Conservation (phyloP, 768 basidiomycete genomes). For the Tricholomella constricta region DNA sequence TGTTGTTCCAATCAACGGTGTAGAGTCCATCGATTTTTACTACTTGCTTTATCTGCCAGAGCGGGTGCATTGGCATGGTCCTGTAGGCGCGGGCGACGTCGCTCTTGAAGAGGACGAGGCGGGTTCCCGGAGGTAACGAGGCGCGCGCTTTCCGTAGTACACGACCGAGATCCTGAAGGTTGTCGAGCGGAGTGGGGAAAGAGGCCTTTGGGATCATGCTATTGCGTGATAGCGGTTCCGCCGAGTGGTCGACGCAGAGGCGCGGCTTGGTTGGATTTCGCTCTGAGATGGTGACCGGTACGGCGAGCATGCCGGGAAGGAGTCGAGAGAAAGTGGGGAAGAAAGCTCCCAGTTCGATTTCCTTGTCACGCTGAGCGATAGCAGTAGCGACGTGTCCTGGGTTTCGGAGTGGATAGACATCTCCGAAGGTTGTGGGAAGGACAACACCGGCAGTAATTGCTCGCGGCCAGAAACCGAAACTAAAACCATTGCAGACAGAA, state of each 20-base stretch:
- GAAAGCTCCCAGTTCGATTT: neutral
- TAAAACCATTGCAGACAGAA: constrained; percentile 30
- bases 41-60: constrained; percentile 1
- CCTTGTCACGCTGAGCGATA: neutral
- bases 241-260: neutral
- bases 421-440: constrained; percentile 19
- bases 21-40: neutral
- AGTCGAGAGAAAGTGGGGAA: neutral
- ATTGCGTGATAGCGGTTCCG: neutral
- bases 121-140: neutral
- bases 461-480: constrained; percentile 47
- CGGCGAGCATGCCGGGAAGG: neutral
- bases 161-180: neutral
- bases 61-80: neutral
- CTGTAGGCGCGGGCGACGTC: constrained; percentile 34
- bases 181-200: neutral
- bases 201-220: neutral
- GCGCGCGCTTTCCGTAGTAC: neutral
- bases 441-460: constrained; percentile 20
- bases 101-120: too few species aligned
- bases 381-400: neutral
- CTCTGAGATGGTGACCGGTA: neutral
- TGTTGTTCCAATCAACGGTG: neutral
- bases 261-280: neutral
- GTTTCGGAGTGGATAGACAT: neutral